Conservation (phyloP, 768 basidiomycete species). For the Kwoniella europaea region DNA sequence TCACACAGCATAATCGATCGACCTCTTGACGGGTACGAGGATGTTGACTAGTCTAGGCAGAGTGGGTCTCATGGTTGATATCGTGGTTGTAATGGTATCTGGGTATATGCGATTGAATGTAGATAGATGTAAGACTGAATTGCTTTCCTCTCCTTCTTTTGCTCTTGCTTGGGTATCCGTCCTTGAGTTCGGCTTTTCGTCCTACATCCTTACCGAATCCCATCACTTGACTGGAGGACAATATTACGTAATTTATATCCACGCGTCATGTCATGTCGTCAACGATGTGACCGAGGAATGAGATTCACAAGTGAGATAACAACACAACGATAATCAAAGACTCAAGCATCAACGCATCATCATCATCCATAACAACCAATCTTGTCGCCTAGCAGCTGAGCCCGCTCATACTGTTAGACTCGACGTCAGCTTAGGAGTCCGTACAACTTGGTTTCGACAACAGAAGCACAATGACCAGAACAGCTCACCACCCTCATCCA, state of each 20-base stretch:
- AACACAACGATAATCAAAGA: background rate
- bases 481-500: conserved; percentile 76
- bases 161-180: background rate
- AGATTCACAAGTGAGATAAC: background rate
- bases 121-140: background rate
- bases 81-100: conserved; percentile 15
- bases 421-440: too few relatives aligned
- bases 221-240: background rate
- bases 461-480: conserved; percentile 67
- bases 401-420: background rate
- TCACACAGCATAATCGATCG: conserved; percentile 87
- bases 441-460: conserved; percentile 4
- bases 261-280: conserved; percentile 15
- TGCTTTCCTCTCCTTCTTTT: background rate
- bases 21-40: conserved; percentile 93
- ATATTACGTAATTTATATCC: background rate
- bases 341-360: too few relatives aligned
- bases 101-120: background rate
- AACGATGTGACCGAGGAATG: background rate
- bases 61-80: conserved; percentile 37
- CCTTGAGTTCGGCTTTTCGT: conserved; percentile 8
- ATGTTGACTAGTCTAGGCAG: conserved; percentile 72
- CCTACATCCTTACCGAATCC: conserved; percentile 1
- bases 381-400: too few relatives aligned
- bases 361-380: too few relatives aligned